These are phyloP conservation scores for Arabidopsis suecica DNA, from an alignment of 345 rosid species.

Conservation along the genomic window DNA sequence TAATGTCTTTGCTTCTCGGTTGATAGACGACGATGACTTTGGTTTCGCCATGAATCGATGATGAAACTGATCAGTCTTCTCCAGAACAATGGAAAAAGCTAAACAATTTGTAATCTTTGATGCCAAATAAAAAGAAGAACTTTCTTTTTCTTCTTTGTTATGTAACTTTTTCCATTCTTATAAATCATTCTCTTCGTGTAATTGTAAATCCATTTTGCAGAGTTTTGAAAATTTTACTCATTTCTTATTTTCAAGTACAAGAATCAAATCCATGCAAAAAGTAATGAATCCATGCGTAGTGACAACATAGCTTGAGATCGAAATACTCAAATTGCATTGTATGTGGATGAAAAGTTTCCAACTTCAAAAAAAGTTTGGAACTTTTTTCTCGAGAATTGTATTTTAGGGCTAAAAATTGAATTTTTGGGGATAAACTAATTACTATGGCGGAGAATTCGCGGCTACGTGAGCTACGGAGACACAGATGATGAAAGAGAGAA, in stretches of 20 bases:
- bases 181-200: constrained; percentile 15
- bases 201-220: constrained; percentile 11
- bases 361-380: background rate
- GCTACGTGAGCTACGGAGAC: constrained; percentile 29
- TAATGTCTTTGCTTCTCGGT: constrained; percentile 40
- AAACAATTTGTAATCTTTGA: constrained; percentile 18
- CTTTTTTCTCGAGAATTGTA: background rate
- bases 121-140: background rate
- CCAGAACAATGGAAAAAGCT: background rate
- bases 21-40: constrained; percentile 44
- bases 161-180: constrained; percentile 17
- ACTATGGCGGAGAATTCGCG: background rate
- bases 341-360: background rate
- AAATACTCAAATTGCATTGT: background rate
- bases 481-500: background rate
- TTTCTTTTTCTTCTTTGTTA: constrained; percentile 9
- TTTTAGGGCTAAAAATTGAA: constrained; percentile 14
- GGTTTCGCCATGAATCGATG: constrained; percentile 44
- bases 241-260: background rate
- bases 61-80: constrained; percentile 5
- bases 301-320: background rate
- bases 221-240: constrained; percentile 6
- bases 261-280: background rate
- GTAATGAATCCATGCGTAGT: background rate
- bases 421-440: background rate